These are phyloP conservation scores for Acmispon strigosus DNA, from an alignment of 306 rosid genomes.

Conservation along the genomic window DNA sequence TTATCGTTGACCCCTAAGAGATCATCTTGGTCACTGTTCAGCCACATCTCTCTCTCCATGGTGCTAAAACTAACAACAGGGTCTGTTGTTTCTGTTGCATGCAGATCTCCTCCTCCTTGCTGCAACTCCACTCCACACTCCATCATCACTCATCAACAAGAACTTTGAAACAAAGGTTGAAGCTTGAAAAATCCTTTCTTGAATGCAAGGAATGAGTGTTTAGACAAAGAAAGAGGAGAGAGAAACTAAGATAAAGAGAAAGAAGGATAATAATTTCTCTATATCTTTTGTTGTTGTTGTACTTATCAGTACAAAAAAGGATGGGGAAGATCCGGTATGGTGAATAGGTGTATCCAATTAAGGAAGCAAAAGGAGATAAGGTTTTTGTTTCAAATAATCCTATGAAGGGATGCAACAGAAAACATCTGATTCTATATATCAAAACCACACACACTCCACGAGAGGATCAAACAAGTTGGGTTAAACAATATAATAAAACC, in stretches of 20 bases:
- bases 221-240: slow-evolving; percentile 18
- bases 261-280: neutral
- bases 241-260: slow-evolving; percentile 26
- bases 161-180: too few species aligned
- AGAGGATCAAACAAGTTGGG: slow-evolving; percentile 19
- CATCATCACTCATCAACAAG: neutral
- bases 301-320: slow-evolving; percentile 34
- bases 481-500: slow-evolving; percentile 18
- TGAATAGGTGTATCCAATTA: slow-evolving; percentile 35
- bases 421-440: slow-evolving; percentile 54
- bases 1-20: slow-evolving; percentile 38
- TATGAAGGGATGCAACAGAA: slow-evolving; percentile 63
- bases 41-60: slow-evolving; percentile 49
- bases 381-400: slow-evolving; percentile 42
- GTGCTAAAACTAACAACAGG: slow-evolving; percentile 15
- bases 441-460: neutral
- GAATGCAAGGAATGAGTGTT: slow-evolving; percentile 6
- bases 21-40: slow-evolving; percentile 36
- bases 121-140: slow-evolving; percentile 17
- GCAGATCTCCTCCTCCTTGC: slow-evolving; percentile 43
- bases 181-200: neutral
- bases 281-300: too few species aligned
- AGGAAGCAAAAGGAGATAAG: slow-evolving; percentile 65
- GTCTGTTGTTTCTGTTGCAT: slow-evolving; percentile 31
- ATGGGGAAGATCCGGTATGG: slow-evolving; percentile 23